Evolutionary conservation across 257 asterid species (phyloP).

Genomic region (Paulownia fortunei): DNA sequence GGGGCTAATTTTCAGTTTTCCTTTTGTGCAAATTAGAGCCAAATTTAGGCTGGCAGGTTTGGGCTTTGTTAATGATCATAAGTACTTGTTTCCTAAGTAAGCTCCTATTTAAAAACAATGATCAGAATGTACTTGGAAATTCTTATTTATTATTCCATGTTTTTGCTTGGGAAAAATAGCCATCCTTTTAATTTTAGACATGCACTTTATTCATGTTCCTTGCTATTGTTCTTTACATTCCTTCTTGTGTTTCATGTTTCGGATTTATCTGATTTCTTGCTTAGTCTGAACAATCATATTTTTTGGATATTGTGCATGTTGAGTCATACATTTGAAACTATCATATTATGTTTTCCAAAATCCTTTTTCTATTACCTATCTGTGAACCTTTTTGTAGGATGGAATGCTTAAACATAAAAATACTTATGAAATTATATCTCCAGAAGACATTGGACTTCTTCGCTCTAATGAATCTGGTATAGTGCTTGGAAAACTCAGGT

Average conservation of each 20-base stretch:
- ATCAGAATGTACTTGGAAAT: not conserved
- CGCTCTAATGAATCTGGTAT: slow-evolving; percentile 89
- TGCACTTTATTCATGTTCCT: not conserved
- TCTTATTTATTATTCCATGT: too few relatives aligned
- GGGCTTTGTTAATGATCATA: not conserved
- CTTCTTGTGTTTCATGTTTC: slow-evolving; percentile 12
- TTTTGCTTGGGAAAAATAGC: not conserved
- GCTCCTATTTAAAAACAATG: not conserved
- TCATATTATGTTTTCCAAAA: not conserved
- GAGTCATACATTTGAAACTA: not conserved
- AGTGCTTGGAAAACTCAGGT: slow-evolving; percentile 94
- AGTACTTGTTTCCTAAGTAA: not conserved
- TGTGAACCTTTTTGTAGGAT: slow-evolving; percentile 19
- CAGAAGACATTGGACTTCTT: slow-evolving; percentile 87
- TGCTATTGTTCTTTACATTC: not conserved
- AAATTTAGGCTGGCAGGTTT: not conserved
- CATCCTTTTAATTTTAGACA: not conserved
- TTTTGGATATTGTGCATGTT: not conserved
- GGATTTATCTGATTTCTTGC: slow-evolving; percentile 4
- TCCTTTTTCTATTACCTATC: not conserved
- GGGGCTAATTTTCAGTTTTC: not conserved
- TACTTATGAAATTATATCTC: slow-evolving; percentile 90
- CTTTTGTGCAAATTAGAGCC: not conserved
- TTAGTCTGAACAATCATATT: not conserved
- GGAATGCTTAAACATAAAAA: too few relatives aligned